Percentiles rank a stretch among this genome's conserved stretches.
Evolutionary conservation across 345 rosid species (phyloP).

Genomic region (Arabis hirsuta): DNA sequence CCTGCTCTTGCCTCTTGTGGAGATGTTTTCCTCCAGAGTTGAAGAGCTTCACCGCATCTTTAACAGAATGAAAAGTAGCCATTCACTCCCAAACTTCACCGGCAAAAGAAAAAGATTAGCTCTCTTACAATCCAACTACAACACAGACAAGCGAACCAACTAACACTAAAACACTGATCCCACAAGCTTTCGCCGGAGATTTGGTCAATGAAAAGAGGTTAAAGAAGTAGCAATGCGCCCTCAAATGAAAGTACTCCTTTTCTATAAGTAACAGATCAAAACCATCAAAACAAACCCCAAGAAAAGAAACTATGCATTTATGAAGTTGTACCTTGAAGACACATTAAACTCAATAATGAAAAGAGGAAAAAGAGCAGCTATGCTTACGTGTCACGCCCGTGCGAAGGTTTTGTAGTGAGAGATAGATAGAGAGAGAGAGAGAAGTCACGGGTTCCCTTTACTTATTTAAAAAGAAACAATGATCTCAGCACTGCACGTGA

Average conservation of each 20-base stretch:
- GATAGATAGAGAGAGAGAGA: background rate
- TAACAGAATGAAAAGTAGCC: slow-evolving; percentile 87
- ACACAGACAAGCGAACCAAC: too few species aligned
- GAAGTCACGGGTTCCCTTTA: slow-evolving; percentile 34
- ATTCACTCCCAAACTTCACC: slow-evolving; percentile 40
- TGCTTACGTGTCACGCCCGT: slow-evolving; percentile 40
- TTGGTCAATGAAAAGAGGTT: slow-evolving; percentile 3
- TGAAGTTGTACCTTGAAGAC: slow-evolving; percentile 18
- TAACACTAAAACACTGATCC: slow-evolving; percentile 23
- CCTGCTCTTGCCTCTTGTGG: slow-evolving; percentile 57
- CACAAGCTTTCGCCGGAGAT: background rate
- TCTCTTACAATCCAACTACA: background rate
- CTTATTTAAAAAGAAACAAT: too few species aligned
- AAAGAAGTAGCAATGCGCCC: slow-evolving; percentile 4
- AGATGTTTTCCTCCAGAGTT: slow-evolving; percentile 68
- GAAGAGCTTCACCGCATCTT: slow-evolving; percentile 86
- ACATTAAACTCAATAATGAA: slow-evolving; percentile 25
- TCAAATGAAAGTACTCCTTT: slow-evolving; percentile 25
- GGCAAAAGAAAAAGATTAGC: background rate
- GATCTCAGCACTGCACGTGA: slow-evolving; percentile 34
- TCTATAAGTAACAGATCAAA: background rate
- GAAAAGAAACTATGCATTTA: background rate
- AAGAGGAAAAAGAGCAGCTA: slow-evolving; percentile 31
- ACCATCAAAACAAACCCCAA: background rate
- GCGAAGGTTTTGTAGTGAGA: slow-evolving; percentile 16